These are phyloP conservation scores for Boletus sp. DNA, from an alignment of 768 basidiomycete species.

Conservation along the genomic window DNA sequence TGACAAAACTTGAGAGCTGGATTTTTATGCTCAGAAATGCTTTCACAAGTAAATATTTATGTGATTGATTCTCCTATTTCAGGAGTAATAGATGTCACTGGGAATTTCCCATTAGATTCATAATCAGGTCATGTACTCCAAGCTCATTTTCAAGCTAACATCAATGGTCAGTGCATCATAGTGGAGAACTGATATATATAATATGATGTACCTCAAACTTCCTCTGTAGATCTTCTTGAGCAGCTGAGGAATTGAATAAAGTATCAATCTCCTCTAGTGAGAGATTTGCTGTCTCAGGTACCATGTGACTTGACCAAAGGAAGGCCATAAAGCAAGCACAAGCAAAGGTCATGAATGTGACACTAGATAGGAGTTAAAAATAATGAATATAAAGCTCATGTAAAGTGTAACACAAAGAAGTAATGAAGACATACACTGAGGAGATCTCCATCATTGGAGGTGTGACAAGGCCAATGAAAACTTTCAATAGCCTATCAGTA, in stretches of 20 bases:
- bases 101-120: conserved; percentile 30
- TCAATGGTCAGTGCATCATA: neutral
- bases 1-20: neutral
- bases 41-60: neutral
- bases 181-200: neutral
- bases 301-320: conserved; percentile 64
- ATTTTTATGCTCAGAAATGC: neutral
- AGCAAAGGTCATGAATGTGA: conserved; percentile 69
- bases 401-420: neutral
- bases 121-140: conserved; percentile 48
- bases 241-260: conserved; percentile 61
- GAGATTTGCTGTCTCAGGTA: conserved; percentile 78
- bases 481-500: conserved; percentile 35
- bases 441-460: conserved; percentile 64
- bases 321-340: conserved; percentile 64
- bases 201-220: conserved; percentile 47
- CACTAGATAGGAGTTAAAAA: conserved; percentile 34
- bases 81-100: conserved; percentile 3
- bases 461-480: conserved; percentile 73
- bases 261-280: conserved; percentile 76
- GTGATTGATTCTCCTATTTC: neutral
- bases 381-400: neutral
- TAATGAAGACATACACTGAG: conserved; percentile 42
- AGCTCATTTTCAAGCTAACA: conserved; percentile 56
- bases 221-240: conserved; percentile 48